A percentile compares a stretch with the other conserved stretches of the same genome.
phyloP scores from a whole-genome alignment of 2,329 filamentous ascomycete species.

The Tolypocladium album region DNA sequence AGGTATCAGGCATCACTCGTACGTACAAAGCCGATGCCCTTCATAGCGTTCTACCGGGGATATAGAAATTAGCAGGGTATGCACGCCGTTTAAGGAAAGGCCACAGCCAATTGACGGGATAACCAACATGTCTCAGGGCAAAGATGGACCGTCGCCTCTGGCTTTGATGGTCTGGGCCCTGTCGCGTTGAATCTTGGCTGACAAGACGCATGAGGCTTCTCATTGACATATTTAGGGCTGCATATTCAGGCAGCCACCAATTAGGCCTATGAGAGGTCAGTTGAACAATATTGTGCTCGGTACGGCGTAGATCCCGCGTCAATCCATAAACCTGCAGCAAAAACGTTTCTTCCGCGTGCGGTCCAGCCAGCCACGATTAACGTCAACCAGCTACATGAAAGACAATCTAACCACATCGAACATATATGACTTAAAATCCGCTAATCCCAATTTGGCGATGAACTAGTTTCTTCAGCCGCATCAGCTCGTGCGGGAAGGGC shows the following conservation, averaged over 20 bases:
- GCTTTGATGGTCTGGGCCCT: neutral
- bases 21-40: neutral
- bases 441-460: neutral
- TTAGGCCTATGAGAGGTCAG: neutral
- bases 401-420: neutral
- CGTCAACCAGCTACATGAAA: neutral
- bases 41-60: neutral
- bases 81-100: neutral
- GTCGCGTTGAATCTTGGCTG: neutral
- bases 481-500: neutral
- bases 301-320: neutral
- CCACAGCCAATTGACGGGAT: neutral
- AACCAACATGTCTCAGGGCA: neutral
- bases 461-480: neutral
- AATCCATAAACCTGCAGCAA: neutral
- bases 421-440: neutral
- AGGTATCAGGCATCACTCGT: neutral
- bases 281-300: neutral
- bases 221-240: neutral
- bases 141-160: neutral
- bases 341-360: neutral
- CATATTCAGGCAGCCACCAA: neutral
- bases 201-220: neutral
- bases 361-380: neutral
- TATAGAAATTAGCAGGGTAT: neutral